These are phyloP conservation scores for Aspergillus sp. DNA, from an alignment of 2,329 filamentous ascomycete genomes.

Conservation along the genomic window DNA sequence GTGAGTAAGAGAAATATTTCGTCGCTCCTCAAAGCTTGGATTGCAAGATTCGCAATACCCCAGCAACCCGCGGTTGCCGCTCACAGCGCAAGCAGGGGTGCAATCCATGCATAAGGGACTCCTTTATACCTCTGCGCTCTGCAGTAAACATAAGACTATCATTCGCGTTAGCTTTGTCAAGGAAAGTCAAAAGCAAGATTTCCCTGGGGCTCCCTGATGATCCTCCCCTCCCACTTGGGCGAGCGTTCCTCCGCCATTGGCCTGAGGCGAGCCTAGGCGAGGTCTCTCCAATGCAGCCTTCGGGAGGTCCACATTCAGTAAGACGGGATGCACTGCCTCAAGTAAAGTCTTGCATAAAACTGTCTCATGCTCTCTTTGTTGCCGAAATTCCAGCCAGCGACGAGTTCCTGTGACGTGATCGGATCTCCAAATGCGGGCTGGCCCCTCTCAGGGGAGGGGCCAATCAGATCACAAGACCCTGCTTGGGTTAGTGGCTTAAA, in stretches of 20 bases:
- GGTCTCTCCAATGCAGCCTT: constrained; percentile 1
- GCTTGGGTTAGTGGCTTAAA: constrained; percentile 15
- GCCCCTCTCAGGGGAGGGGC: constrained; percentile 17
- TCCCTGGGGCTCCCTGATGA: constrained; percentile 16
- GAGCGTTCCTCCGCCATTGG: constrained; percentile 17
- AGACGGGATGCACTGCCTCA: background rate
- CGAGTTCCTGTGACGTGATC: constrained; percentile 14
- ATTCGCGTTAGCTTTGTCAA: background rate
- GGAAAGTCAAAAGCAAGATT: constrained; percentile 10
- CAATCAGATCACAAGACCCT: constrained; percentile 23
- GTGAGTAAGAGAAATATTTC: constrained; percentile 2
- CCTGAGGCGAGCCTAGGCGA: constrained; percentile 1
- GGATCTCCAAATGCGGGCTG: constrained; percentile 17
- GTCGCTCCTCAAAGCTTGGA: background rate
- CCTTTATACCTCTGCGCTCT: background rate
- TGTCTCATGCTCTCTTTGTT: background rate
- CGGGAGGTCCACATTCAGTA: background rate
- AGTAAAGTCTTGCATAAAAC: background rate
- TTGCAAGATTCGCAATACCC: background rate
- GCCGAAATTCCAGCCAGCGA: background rate
- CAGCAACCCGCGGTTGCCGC: constrained; percentile 10
- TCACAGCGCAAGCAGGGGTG: constrained; percentile 2
- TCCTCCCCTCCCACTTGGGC: background rate
- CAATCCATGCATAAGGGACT: background rate
- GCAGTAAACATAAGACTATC: background rate